Percentiles rank a stretch among this genome's conserved stretches.
phyloP scores from a whole-genome alignment of 306 rosid genomes.

The Vigna trinervia region DNA sequence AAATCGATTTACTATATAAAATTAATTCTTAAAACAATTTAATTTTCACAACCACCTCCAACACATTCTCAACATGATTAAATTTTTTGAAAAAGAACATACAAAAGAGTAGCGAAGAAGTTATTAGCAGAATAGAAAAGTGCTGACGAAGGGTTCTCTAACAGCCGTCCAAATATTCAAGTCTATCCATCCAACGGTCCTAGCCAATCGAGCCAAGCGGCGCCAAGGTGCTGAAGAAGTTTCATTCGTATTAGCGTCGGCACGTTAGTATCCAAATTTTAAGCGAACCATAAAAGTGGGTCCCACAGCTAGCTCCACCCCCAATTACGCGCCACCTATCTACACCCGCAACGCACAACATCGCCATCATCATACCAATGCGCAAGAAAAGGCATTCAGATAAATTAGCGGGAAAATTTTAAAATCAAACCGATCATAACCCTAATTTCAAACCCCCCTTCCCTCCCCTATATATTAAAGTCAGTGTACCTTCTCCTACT shows the following conservation, averaged over 20 bases:
- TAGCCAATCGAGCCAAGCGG: not conserved
- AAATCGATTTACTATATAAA: too few relatives aligned
- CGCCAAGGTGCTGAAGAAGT: not conserved
- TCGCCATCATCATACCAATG: not conserved
- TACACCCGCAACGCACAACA: not conserved
- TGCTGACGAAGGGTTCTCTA: not conserved
- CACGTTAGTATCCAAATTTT: not conserved
- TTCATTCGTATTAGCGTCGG: not conserved
- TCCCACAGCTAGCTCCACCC: constrained; percentile 15
- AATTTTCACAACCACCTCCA: too few relatives aligned
- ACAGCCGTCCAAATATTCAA: not conserved
- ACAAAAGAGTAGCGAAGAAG: not conserved
- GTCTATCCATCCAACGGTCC: constrained; percentile 2
- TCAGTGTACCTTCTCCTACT: not conserved
- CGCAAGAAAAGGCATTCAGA: not conserved
- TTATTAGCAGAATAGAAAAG: not conserved
- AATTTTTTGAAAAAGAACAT: too few relatives aligned
- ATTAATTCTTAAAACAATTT: too few relatives aligned
- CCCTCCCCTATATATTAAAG: constrained; percentile 11
- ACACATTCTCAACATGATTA: too few relatives aligned
- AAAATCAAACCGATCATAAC: constrained; percentile 6
- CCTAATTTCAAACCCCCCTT: constrained; percentile 23
- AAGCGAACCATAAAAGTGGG: not conserved
- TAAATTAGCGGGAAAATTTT: constrained; percentile 40
- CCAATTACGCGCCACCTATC: constrained; percentile 33